Conservation (phyloP, 2,329 filamentous ascomycete species). For the Cytospora leucostoma region DNA sequence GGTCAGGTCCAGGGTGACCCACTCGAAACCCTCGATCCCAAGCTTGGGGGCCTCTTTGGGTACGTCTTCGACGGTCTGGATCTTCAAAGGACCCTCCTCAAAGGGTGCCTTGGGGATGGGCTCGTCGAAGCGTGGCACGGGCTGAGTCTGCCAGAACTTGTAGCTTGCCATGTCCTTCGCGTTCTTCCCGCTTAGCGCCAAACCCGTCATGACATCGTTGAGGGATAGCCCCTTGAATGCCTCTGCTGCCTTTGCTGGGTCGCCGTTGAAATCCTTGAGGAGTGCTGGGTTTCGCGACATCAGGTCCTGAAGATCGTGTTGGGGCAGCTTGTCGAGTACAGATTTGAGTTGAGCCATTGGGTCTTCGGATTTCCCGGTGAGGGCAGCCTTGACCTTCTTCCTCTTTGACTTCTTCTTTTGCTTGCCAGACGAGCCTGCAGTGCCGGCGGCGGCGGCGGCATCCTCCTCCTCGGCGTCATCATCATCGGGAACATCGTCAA, state of each 20-base stretch:
- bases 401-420: constrained; percentile 70
- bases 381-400: constrained; percentile 57
- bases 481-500: constrained; percentile 39
- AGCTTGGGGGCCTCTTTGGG: constrained; percentile 75
- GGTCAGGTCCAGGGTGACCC: constrained; percentile 86
- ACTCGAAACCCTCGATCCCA: constrained; percentile 79
- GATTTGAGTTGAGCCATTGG: constrained; percentile 48
- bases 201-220: constrained; percentile 71
- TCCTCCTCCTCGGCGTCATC: constrained; percentile 36
- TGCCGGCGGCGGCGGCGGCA: constrained; percentile 35
- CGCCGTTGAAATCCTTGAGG: constrained; percentile 53
- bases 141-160: constrained; percentile 99
- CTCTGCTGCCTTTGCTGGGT: constrained; percentile 48
- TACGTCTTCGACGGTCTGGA: constrained; percentile 76
- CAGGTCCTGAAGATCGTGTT: constrained; percentile 64
- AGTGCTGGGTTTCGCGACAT: constrained; percentile 73
- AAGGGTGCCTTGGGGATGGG: constrained; percentile 51
- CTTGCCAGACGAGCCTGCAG: constrained; percentile 43
- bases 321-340: constrained; percentile 55
- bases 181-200: constrained; percentile 81
- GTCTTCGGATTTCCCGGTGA: constrained; percentile 41
- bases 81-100: constrained; percentile 81
- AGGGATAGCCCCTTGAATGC: constrained; percentile 65
- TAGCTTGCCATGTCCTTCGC: constrained; percentile 95
- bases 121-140: constrained; percentile 81